phyloP scores from a whole-genome alignment of 345 rosid species.

The Ailanthus altissimus region DNA sequence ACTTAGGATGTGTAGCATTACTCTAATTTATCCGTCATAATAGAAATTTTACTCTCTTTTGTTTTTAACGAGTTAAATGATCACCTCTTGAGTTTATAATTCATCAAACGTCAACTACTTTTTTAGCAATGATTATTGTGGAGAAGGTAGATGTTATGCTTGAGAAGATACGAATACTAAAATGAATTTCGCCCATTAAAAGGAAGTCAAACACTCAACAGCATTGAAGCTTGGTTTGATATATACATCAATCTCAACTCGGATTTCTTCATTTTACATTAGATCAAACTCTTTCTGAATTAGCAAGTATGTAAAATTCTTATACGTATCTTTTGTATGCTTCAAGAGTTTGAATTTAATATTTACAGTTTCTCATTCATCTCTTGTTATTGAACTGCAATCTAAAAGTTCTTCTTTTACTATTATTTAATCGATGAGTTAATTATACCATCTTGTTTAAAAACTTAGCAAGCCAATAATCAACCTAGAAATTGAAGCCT shows the following conservation, averaged over 20 bases:
- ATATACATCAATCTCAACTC: no score
- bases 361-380: background rate
- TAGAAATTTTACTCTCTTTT: background rate
- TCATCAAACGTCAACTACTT: background rate
- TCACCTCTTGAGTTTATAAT: background rate
- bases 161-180: background rate
- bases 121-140: background rate
- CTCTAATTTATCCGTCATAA: no score
- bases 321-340: background rate
- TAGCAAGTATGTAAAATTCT: background rate
- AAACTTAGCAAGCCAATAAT: no score
- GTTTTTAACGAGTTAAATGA: background rate
- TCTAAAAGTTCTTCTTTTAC: no score
- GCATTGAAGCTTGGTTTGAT: background rate
- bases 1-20: no score
- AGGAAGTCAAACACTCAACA: background rate
- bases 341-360: background rate
- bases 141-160: background rate
- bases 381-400: no score
- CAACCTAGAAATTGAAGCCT: no score
- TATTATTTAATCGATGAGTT: no score
- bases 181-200: background rate
- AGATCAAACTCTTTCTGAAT: background rate
- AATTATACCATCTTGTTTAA: no score
- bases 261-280: background rate